Conservation (phyloP, 768 basidiomycete genomes). For the Panellus pusillus region DNA sequence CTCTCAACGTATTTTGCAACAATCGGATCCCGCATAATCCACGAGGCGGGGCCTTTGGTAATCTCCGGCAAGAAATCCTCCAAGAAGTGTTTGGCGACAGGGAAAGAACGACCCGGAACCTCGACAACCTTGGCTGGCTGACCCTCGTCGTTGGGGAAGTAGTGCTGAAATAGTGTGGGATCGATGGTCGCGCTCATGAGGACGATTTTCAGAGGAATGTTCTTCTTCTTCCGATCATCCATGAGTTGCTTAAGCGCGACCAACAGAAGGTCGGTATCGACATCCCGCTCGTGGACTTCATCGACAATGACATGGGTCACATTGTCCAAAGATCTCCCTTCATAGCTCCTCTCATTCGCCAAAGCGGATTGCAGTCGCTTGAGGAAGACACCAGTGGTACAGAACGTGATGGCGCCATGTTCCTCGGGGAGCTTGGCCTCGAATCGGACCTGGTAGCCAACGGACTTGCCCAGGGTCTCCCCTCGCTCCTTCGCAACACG, state of each 20-base stretch:
- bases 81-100: constrained; percentile 79
- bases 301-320: constrained; percentile 92
- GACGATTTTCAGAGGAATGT: constrained; percentile 78
- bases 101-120: constrained; percentile 89
- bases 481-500: constrained; percentile 90
- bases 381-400: constrained; percentile 89
- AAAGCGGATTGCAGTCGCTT: constrained; percentile 80
- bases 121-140: constrained; percentile 70
- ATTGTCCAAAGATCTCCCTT: constrained; percentile 56
- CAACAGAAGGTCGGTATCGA: constrained; percentile 88
- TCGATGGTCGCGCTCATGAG: constrained; percentile 98
- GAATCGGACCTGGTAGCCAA: constrained; percentile 94
- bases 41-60: constrained; percentile 40
- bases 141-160: constrained; percentile 70
- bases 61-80: constrained; percentile 71
- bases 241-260: constrained; percentile 86
- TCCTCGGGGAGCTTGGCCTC: constrained; percentile 76
- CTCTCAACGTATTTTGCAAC: constrained; percentile 71
- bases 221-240: constrained; percentile 66
- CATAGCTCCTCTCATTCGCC: constrained; percentile 36
- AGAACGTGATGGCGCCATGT: constrained; percentile 87
- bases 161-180: constrained; percentile 82
- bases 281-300: constrained; percentile 94
- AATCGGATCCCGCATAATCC: constrained; percentile 71
- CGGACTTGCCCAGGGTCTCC: constrained; percentile 62